Conservation (phyloP, 805 yeast genomes). For the Yamadazyma paraphyllophila region DNA sequence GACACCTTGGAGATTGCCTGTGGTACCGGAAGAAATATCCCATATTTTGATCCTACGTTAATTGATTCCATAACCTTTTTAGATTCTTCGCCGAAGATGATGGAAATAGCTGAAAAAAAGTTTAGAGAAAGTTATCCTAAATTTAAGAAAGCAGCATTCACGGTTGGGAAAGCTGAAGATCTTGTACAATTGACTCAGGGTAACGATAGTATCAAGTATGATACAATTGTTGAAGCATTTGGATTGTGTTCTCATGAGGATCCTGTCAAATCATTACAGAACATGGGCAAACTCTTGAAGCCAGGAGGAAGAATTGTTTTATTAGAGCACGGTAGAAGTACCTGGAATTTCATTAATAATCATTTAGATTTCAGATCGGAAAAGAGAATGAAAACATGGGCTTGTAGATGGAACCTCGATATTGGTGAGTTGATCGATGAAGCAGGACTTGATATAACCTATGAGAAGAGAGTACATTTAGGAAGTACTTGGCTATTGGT, state of each 20-base stretch:
- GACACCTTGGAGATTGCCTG: constrained; percentile 93
- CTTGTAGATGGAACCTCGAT: constrained; percentile 96
- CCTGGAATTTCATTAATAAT: constrained; percentile 72
- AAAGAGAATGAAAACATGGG: constrained; percentile 86
- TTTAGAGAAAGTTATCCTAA: constrained; percentile 66
- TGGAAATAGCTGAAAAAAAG: constrained; percentile 72
- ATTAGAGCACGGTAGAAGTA: constrained; percentile 90
- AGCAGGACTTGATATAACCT: constrained; percentile 80
- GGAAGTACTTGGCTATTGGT: constrained; percentile 91
- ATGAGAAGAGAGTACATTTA: constrained; percentile 76
- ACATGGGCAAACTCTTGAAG: constrained; percentile 68
- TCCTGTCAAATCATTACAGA: constrained; percentile 77
- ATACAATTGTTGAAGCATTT: constrained; percentile 89
- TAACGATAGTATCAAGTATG: constrained; percentile 57
- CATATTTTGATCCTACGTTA: constrained; percentile 59
- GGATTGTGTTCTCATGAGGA: constrained; percentile 96
- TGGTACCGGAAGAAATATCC: constrained; percentile 93
- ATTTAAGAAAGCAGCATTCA: constrained; percentile 75
- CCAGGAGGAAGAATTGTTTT: constrained; percentile 89
- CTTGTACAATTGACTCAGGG: constrained; percentile 54
- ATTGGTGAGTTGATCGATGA: constrained; percentile 82
- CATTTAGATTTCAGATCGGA: constrained; percentile 81
- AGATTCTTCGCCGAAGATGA: constrained; percentile 85
- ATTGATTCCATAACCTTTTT: constrained; percentile 77
- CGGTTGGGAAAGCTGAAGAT: constrained; percentile 87